These are phyloP conservation scores for Ustilago hordei DNA, from an alignment of 1,284 basidiomycete genomes.

Conservation along the genomic window DNA sequence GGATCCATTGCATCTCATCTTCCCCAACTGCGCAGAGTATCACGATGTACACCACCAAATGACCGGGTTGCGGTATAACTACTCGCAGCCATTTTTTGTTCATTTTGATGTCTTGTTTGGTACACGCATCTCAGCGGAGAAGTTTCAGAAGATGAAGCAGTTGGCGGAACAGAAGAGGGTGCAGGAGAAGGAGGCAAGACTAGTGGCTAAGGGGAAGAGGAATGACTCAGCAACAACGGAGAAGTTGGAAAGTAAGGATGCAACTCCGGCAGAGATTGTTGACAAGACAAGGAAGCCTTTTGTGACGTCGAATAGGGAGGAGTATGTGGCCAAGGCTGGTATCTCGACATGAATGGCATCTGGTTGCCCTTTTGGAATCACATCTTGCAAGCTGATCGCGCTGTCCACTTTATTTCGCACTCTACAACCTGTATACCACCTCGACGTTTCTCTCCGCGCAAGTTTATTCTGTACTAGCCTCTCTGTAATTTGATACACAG, in stretches of 20 bases:
- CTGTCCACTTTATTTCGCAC: not conserved
- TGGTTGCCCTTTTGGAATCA: not conserved
- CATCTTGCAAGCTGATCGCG: not conserved
- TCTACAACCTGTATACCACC: constrained; percentile 6
- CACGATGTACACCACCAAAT: constrained; percentile 96
- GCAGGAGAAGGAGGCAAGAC: constrained; percentile 22
- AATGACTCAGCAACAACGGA: constrained; percentile 1
- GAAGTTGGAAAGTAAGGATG: constrained; percentile 22
- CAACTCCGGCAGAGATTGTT: constrained; percentile 33
- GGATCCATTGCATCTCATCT: constrained; percentile 79
- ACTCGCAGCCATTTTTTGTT: constrained; percentile 87
- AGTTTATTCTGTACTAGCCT: not conserved
- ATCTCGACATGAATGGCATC: constrained; percentile 18
- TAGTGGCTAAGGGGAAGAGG: not conserved
- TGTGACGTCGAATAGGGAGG: constrained; percentile 33
- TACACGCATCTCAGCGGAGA: constrained; percentile 76
- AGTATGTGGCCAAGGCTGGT: constrained; percentile 53
- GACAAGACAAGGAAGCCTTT: constrained; percentile 38
- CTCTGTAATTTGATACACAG: not conserved
- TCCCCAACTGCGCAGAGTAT: constrained; percentile 94
- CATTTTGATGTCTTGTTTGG: constrained; percentile 75
- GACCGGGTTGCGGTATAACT: constrained; percentile 95
- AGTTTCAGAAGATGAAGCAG: constrained; percentile 65
- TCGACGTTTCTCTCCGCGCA: not conserved
- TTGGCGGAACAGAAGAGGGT: constrained; percentile 35